Evolutionary conservation across 345 rosid species (phyloP).

Genomic region (Acer negundo): DNA sequence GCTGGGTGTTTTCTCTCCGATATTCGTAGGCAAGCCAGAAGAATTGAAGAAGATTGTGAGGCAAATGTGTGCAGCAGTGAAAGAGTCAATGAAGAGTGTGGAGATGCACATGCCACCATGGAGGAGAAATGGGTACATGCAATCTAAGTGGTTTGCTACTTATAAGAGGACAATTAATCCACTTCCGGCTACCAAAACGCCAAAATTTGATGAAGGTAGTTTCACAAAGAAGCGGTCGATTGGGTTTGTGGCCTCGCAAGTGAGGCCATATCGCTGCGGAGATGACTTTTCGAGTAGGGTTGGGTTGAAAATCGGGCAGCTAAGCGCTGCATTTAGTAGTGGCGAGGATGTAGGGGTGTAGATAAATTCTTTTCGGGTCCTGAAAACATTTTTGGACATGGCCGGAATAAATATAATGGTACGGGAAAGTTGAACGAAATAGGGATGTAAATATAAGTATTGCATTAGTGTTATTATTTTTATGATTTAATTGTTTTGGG

Average conservation of each 20-base stretch:
- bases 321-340: constrained; percentile 34
- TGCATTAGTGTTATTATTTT: no score
- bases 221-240: constrained; percentile 7
- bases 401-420: no score
- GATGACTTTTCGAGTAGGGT: constrained; percentile 10
- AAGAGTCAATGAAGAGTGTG: constrained; percentile 53
- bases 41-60: constrained; percentile 60
- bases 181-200: neutral
- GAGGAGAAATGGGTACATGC: constrained; percentile 79
- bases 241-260: constrained; percentile 32
- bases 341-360: neutral
- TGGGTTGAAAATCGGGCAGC: constrained; percentile 35
- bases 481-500: neutral
- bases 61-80: constrained; percentile 62
- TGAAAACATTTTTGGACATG: no score
- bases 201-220: neutral
- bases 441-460: no score
- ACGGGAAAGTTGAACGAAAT: no score
- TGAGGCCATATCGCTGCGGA: constrained; percentile 25
- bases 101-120: constrained; percentile 71
- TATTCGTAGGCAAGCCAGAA: constrained; percentile 55
- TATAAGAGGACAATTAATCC: constrained; percentile 64
- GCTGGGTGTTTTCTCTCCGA: constrained; percentile 44
- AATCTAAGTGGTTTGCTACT: constrained; percentile 73
- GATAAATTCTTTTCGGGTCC: no score